Evolutionary conservation across 2,329 filamentous ascomycete genomes (phyloP).

Genomic region (Ramularia endophylla): DNA sequence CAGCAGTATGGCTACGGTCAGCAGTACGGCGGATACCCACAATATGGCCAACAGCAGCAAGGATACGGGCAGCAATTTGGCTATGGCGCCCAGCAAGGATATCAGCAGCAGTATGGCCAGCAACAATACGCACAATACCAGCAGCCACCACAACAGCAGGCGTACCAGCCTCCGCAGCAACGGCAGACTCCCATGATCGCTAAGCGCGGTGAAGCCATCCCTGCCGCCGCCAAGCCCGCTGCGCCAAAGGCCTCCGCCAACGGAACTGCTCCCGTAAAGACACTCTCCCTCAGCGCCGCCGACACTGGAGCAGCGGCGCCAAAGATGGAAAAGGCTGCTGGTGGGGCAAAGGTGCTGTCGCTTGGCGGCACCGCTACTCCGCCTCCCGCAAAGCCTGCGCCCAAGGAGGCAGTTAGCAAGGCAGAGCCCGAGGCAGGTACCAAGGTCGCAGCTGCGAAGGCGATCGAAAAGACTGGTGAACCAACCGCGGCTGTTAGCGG

Average conservation of each 20-base stretch:
- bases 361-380: constrained; percentile 46
- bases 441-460: constrained; percentile 81
- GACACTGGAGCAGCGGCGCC: constrained; percentile 46
- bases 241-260: constrained; percentile 45
- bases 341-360: constrained; percentile 65
- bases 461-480: constrained; percentile 85
- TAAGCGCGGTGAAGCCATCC: constrained; percentile 51
- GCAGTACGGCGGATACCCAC: constrained; percentile 30
- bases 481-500: constrained; percentile 54
- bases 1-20: constrained; percentile 35
- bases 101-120: constrained; percentile 33
- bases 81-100: constrained; percentile 36
- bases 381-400: constrained; percentile 43
- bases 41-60: constrained; percentile 30
- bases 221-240: constrained; percentile 40
- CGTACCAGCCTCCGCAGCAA: constrained; percentile 47
- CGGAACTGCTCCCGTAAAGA: constrained; percentile 51
- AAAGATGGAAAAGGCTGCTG: constrained; percentile 49
- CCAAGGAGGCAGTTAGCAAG: constrained; percentile 30
- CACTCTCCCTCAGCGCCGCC: constrained; percentile 50
- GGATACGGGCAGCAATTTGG: constrained; percentile 36
- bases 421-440: constrained; percentile 61
- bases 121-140: constrained; percentile 37
- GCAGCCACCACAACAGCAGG: constrained; percentile 39
- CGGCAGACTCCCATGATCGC: constrained; percentile 56